phyloP scores from a whole-genome alignment of 78 protist species.

The Speleostelium caveatum region DNA sequence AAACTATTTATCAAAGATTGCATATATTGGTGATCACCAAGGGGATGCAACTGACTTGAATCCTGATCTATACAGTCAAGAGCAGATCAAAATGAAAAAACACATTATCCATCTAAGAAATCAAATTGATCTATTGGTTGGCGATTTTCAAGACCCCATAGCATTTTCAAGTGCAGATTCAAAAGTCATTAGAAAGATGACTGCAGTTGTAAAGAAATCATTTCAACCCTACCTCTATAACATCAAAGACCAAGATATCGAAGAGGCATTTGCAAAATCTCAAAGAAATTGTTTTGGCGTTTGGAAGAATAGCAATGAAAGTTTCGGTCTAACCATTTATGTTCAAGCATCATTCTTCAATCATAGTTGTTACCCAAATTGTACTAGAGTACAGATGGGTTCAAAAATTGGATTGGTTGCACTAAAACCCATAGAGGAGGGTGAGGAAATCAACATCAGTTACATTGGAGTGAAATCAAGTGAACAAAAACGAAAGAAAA shows the following conservation, averaged over 20 bases:
- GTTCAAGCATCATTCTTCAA: slow-evolving; percentile 24
- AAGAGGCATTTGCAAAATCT: slow-evolving; percentile 22
- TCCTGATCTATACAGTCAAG: not conserved
- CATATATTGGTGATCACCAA: not conserved
- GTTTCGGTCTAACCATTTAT: slow-evolving; percentile 40
- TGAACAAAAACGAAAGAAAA: not conserved
- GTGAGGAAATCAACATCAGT: slow-evolving; percentile 26
- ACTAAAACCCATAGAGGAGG: slow-evolving; percentile 2
- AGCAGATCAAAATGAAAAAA: not conserved
- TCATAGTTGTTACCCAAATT: slow-evolving; percentile 68
- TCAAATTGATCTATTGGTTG: slow-evolving; percentile 2
- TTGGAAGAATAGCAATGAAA: slow-evolving; percentile 24
- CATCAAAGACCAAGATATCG: not conserved
- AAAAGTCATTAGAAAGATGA: slow-evolving; percentile 6
- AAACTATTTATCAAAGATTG: slow-evolving; percentile 15
- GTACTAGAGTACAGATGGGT: slow-evolving; percentile 22
- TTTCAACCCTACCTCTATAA: not conserved
- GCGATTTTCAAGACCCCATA: not conserved
- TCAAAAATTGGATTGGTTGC: slow-evolving; percentile 1
- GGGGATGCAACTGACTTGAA: not conserved
- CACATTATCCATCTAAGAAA: not conserved
- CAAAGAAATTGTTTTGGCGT: slow-evolving; percentile 54
- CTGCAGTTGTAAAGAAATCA: not conserved
- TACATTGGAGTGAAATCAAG: not conserved
- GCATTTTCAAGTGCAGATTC: not conserved